Conservation (phyloP, 192 early-diverging fungal genomes). For the Entomortierella chlamydospora region DNA sequence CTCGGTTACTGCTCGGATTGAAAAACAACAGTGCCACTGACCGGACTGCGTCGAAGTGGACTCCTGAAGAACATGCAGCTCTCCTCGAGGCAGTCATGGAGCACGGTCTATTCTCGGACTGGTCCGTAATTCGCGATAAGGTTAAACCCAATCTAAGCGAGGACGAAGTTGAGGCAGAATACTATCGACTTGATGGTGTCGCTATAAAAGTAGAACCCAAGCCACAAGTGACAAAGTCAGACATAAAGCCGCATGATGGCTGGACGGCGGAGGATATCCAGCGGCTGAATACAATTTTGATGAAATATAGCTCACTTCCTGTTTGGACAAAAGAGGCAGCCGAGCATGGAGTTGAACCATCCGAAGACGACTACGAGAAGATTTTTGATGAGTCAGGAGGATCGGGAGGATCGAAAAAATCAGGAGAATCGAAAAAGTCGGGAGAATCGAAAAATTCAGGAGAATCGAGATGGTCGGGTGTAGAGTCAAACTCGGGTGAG, state of each 20-base stretch:
- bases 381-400: not conserved
- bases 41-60: conserved; percentile 22
- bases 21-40: not conserved
- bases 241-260: conserved; percentile 11
- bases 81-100: conserved; percentile 35
- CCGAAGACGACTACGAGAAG: conserved; percentile 17
- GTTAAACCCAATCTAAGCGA: conserved; percentile 33
- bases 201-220: not conserved
- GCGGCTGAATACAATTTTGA: conserved; percentile 19
- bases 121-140: conserved; percentile 22
- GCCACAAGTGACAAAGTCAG: not conserved
- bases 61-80: conserved; percentile 19
- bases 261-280: conserved; percentile 27
- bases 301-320: conserved; percentile 34
- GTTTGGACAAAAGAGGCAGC: conserved; percentile 19
- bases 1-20: not conserved
- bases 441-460: not conserved
- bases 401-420: not conserved
- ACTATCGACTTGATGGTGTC: conserved; percentile 37
- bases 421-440: not conserved
- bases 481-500: too few species aligned
- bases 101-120: conserved; percentile 41
- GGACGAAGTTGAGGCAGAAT: conserved; percentile 35
- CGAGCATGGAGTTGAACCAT: not conserved
- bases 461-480: not conserved